phyloP scores from a whole-genome alignment of 306 rosid species.

The Malus fusca region DNA sequence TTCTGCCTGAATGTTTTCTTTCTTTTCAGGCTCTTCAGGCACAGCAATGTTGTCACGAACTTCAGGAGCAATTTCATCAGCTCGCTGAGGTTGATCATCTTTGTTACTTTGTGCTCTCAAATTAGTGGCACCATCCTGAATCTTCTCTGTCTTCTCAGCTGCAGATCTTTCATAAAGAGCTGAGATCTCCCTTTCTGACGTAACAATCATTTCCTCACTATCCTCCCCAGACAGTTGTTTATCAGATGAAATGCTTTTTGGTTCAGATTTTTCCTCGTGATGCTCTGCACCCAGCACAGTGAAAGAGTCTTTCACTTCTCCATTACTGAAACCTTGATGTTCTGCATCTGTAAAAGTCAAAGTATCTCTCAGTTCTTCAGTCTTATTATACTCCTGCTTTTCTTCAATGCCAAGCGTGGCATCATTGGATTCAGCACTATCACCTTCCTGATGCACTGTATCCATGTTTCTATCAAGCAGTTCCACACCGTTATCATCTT shows the following conservation, averaged over 20 bases:
- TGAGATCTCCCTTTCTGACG: conserved; percentile 8
- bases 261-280: conserved; percentile 20
- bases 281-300: conserved; percentile 20
- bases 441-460: conserved; percentile 22
- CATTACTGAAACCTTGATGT: conserved; percentile 19
- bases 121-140: conserved; percentile 23
- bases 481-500: conserved; percentile 24
- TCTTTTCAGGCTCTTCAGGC: conserved; percentile 32
- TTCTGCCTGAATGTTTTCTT: conserved; percentile 27
- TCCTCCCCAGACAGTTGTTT: conserved; percentile 5
- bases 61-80: conserved; percentile 24
- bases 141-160: conserved; percentile 20
- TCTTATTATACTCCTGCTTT: conserved; percentile 8
- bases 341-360: conserved; percentile 10
- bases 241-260: conserved; percentile 23
- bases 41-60: conserved; percentile 21
- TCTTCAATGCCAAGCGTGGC: conserved; percentile 13
- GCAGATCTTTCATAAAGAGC: conserved; percentile 16
- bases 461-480: conserved; percentile 1
- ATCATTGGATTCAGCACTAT: conserved; percentile 15
- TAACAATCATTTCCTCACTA: conserved; percentile 11
- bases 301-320: conserved; percentile 10
- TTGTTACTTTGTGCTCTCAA: conserved; percentile 14
- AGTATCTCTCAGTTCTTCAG: conserved; percentile 5
- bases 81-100: conserved; percentile 21